Percentiles rank a stretch among this genome's conserved stretches.
Conservation (phyloP, 2,329 filamentous ascomycete species). For the Uncinocarpus reesii region DNA sequence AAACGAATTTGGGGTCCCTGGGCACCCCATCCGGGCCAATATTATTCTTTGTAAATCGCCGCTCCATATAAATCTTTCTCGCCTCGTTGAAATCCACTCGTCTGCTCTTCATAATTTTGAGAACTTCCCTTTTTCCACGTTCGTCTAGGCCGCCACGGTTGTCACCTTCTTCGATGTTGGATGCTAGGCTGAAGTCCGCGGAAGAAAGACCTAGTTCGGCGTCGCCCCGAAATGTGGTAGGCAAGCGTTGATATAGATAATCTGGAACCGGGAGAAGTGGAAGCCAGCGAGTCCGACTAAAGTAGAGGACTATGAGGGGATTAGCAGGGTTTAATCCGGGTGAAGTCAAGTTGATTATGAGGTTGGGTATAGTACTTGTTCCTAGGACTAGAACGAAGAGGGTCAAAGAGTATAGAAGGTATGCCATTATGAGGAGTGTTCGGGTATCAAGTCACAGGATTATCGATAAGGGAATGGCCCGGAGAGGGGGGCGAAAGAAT, state of each 20-base stretch:
- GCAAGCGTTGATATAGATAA: constrained; percentile 68
- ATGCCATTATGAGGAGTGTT: constrained; percentile 51
- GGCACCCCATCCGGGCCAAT: constrained; percentile 83
- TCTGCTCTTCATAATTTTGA: constrained; percentile 80
- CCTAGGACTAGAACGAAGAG: constrained; percentile 61
- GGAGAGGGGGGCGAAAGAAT: background rate
- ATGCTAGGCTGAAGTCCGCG: constrained; percentile 67
- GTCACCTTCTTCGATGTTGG: constrained; percentile 73
- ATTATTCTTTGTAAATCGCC: constrained; percentile 72
- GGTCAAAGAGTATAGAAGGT: constrained; percentile 67
- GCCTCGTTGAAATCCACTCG: constrained; percentile 85
- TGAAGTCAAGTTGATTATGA: background rate
- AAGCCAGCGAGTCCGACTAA: constrained; percentile 70
- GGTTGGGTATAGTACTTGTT: constrained; percentile 47
- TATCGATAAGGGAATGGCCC: too few relatives aligned
- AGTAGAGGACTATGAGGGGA: constrained; percentile 53
- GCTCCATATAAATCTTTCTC: constrained; percentile 72
- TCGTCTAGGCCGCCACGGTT: constrained; percentile 70
- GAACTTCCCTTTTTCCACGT: constrained; percentile 67
- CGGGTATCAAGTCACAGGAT: background rate
- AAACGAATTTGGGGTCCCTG: constrained; percentile 88
- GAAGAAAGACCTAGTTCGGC: constrained; percentile 80
- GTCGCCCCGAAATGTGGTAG: constrained; percentile 67
- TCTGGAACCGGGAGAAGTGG: constrained; percentile 55
- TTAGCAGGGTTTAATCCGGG: background rate